Evolutionary conservation across 2,329 filamentous ascomycete genomes (phyloP), one percentile per base, ranked within the genome.

Genomic region (Colletotrichum incanum): DNA sequence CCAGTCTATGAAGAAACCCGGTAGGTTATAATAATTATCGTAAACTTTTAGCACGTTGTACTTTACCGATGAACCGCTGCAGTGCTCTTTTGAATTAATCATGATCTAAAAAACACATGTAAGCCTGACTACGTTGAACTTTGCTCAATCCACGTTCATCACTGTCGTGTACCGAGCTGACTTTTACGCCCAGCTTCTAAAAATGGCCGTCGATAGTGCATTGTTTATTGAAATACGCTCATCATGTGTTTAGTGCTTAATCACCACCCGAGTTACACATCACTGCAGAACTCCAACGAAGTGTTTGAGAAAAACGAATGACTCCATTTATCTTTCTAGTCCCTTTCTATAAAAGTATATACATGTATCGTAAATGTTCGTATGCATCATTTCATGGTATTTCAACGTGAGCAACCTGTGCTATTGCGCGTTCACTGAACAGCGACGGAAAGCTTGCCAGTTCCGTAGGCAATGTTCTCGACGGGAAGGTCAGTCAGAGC

Each of bases 381-480:
- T 72, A 11, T 49, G 59, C 52, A 55, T 72, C 70, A 55, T 70
- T 31, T 54, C 34, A 34, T 56, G 60, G 56, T 67, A 71, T 71
- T 34, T 59, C 23, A 20, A 23, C 41, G n/a, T 39, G 58, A 56
- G 68, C 49, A 60, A 26, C 39, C 41, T 31, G 65, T 59, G 52
- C 60, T 55, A 55, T 16, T 50, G 20, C 55, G 59, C 59, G 26
- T 45, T 63, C 58, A 72, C 66, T 72, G 60, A 28, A 69, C 14
- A 49, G 72, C 72, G 28, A 67, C 52, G 12, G 68, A 37, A 34
- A 64, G 79, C 64, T 84, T 78, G 58, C 88, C 88, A 20, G 86
- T 85, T 41, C 83, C 83, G 75, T 89, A 90, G 75, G 80, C 77
- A 72, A 90, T 84, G 79, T 90, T 88, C 77, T 84, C 84, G 37